These are phyloP conservation scores for Magnaporthiopsis incrustans DNA, from an alignment of 2,329 filamentous ascomycete genomes.

Conservation along the genomic window DNA sequence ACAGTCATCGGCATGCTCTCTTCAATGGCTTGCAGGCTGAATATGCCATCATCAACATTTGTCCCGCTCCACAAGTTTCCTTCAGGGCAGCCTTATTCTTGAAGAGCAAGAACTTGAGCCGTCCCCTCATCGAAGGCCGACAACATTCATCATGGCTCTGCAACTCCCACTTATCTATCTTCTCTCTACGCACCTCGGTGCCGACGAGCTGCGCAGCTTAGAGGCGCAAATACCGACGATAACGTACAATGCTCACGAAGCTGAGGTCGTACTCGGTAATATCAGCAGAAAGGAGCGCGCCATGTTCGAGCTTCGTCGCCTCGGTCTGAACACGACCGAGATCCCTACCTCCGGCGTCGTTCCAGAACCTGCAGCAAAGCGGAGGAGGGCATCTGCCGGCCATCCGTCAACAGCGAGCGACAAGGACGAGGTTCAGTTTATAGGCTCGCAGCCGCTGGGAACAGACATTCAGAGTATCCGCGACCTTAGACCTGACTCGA, in stretches of 20 bases:
- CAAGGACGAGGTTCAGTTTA: constrained; percentile 7
- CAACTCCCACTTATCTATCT: constrained; percentile 62
- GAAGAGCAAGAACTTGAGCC: background rate
- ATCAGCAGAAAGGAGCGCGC: constrained; percentile 63
- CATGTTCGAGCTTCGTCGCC: constrained; percentile 65
- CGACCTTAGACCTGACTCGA: background rate
- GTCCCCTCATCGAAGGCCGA: too few relatives aligned
- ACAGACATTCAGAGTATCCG: background rate
- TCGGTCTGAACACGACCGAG: constrained; percentile 53
- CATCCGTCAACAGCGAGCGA: background rate
- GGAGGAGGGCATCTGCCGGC: constrained; percentile 7
- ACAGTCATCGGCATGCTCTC: too few relatives aligned
- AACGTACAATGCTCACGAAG: constrained; percentile 65
- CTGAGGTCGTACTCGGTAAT: constrained; percentile 66
- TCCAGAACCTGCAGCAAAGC: constrained; percentile 7
- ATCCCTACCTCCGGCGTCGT: constrained; percentile 14
- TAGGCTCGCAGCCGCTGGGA: background rate
- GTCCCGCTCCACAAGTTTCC: background rate
- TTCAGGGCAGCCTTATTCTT: background rate
- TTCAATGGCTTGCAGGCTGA: background rate
- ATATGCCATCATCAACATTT: background rate
- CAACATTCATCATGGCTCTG: constrained; percentile 19
- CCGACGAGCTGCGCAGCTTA: constrained; percentile 53
- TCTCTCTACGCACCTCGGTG: constrained; percentile 59
- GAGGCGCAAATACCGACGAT: constrained; percentile 58